Base-by-base conservation (phyloP, 2,329 filamentous ascomycete genomes). In the Cladosporium sp. region DNA sequence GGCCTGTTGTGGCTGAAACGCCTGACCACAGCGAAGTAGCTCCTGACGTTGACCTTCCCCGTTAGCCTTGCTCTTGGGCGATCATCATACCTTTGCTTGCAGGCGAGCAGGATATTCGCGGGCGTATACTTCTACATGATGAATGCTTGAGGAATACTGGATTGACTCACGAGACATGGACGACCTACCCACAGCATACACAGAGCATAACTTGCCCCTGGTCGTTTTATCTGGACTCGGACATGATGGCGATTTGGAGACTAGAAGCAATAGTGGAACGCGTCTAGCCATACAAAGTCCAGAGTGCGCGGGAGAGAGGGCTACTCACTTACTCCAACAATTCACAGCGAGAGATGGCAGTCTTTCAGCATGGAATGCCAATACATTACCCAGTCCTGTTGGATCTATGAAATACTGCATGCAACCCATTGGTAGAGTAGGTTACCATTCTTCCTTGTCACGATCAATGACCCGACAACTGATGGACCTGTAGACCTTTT, bases 171-270 rank as follows among this genome's bases (percentile, higher is more conserved):
- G 37, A 39, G 19, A 54, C 28, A 94, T 94, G 90, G 88, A 94
- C 74, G 89, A 84, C 67, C 93, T 91, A 75, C 88, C 89, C 57
- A 73, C 78, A 60, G 88, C 88, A 74, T 96, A 92, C 78, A 80
- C 96, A 73, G 85, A 87, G 72, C 92, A 94, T 76, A 95, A 94
- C 75, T 82, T 95, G 67, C 93, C 93, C 37, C 82, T 96, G 59
- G 77, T 97, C 61, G 79, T 95, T 49, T 83, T 96, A 36, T 91
- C 91, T 38, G 94, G 93, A 12, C 82, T 97, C 36, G 80, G 75
- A 70, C 76, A 74, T 19, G 65, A 66, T 17, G 64, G 65, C 28
- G 11, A 56, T 36, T 19, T 55, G n/a, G 25, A 43, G 25, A 30
- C 59, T 34, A 52, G 43, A 15, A 34, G 20, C 17, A 11, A 7